These are phyloP conservation scores for Blepharisma stoltei DNA, from an alignment of 73 alveolate species.

Conservation along the genomic window DNA sequence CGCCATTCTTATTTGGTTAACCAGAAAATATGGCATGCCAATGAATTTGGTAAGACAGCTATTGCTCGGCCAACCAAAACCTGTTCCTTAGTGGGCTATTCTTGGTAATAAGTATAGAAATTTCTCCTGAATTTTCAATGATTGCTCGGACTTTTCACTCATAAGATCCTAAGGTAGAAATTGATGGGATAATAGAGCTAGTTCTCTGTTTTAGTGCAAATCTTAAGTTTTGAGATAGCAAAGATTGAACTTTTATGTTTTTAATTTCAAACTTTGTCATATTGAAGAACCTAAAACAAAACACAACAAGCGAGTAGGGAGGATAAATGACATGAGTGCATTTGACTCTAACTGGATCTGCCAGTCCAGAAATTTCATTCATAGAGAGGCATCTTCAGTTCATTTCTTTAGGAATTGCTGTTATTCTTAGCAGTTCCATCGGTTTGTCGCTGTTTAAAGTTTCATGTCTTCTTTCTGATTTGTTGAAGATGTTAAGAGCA, in stretches of 20 bases:
- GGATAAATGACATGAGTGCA: slow-evolving; percentile 21
- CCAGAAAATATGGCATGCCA: no score
- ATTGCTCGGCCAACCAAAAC: no score
- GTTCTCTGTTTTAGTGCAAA: slow-evolving; percentile 15
- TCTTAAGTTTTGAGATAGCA: slow-evolving; percentile 10
- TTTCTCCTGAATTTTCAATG: slow-evolving; percentile 12
- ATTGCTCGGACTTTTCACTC: slow-evolving; percentile 22
- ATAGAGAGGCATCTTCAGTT: slow-evolving; percentile 15
- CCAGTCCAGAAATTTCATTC: slow-evolving; percentile 5
- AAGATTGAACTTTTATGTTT: neutral
- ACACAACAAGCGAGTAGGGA: neutral
- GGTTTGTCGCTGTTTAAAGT: neutral
- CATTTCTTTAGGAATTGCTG: neutral
- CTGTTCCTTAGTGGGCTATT: no score
- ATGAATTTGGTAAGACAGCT: no score
- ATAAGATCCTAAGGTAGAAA: neutral
- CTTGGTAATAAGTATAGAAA: no score
- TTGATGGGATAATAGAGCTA: neutral
- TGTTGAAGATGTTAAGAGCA: slow-evolving; percentile 15
- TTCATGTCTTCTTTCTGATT: neutral
- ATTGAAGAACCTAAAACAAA: neutral
- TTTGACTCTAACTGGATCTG: neutral
- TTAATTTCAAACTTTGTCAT: slow-evolving; percentile 1
- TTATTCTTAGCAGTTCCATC: slow-evolving; percentile 9
- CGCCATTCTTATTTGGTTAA: no score